Conservation (phyloP, 306 rosid species). For the Quercus rubra region DNA sequence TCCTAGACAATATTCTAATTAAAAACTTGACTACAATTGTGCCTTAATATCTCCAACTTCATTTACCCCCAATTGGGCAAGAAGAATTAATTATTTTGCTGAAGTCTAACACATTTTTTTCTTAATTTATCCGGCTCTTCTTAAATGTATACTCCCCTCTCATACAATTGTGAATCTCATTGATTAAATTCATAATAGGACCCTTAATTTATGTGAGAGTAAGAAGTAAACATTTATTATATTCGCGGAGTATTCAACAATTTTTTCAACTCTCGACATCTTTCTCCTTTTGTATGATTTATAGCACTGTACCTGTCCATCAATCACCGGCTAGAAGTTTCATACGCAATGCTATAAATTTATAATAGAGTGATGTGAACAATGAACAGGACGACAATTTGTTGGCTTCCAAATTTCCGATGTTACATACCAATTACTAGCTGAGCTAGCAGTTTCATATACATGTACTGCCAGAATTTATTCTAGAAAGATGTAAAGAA, state of each 20-base stretch:
- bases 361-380: no score
- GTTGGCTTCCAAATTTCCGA: no score
- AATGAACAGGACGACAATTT: no score
- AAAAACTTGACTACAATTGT: no score
- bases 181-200: no score
- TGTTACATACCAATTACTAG: neutral
- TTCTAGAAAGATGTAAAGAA: constrained; percentile 15
- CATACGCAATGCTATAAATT: no score
- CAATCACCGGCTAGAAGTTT: neutral
- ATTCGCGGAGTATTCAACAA: accelerated
- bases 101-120: no score
- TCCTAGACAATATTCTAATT: no score
- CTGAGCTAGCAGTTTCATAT: constrained; percentile 6
- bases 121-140: neutral
- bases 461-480: neutral
- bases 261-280: neutral
- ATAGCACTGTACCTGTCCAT: neutral
- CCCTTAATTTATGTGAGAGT: accelerated
- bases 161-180: no score
- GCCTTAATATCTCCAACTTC: no score
- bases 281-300: neutral
- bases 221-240: accelerated
- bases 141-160: neutral
- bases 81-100: no score
- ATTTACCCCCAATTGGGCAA: no score